Evolutionary conservation across 192 early-diverging fungal species (phyloP).

Genomic region (Umbelopsis isabellina): DNA sequence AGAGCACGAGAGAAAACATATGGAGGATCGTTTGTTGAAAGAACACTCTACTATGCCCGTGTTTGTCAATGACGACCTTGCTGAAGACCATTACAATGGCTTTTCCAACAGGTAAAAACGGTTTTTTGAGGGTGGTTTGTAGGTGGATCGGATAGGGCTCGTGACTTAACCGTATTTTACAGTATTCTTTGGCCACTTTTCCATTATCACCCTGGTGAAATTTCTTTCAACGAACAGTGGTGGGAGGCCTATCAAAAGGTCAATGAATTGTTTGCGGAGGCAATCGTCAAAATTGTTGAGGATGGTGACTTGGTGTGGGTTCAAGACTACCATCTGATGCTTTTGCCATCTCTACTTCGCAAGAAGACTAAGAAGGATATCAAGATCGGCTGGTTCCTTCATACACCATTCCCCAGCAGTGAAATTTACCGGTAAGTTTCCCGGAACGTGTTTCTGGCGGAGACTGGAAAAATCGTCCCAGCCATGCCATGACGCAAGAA

Average conservation of each 20-base stretch:
- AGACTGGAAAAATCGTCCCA: slow-evolving; percentile 13
- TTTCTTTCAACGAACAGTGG: slow-evolving; percentile 90
- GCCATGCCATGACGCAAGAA: slow-evolving; percentile 28
- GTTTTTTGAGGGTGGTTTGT: background rate
- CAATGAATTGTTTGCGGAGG: slow-evolving; percentile 93
- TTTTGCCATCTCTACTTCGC: slow-evolving; percentile 86
- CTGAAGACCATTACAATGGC: slow-evolving; percentile 97
- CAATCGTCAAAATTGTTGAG: slow-evolving; percentile 80
- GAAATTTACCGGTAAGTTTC: slow-evolving; percentile 87
- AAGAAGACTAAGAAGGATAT: slow-evolving; percentile 72
- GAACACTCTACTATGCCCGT: slow-evolving; percentile 91
- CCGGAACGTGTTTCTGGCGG: background rate
- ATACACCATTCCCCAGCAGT: slow-evolving; percentile 96
- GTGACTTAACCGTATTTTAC: slow-evolving; percentile 2
- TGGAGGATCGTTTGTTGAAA: slow-evolving; percentile 72
- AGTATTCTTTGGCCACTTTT: slow-evolving; percentile 99
- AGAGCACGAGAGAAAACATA: slow-evolving; percentile 68
- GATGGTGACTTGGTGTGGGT: slow-evolving; percentile 92
- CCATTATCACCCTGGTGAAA: slow-evolving; percentile 99
- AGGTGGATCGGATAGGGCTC: background rate
- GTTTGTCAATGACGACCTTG: slow-evolving; percentile 91
- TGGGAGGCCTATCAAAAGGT: slow-evolving; percentile 96
- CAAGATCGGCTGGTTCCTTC: slow-evolving; percentile 98
- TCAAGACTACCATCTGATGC: slow-evolving; percentile 98
- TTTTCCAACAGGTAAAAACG: slow-evolving; percentile 83